Percentiles rank a stretch among this genome's conserved stretches.
Conservation (phyloP, 179 eudicot species). For the Corrigiola litoralis region DNA sequence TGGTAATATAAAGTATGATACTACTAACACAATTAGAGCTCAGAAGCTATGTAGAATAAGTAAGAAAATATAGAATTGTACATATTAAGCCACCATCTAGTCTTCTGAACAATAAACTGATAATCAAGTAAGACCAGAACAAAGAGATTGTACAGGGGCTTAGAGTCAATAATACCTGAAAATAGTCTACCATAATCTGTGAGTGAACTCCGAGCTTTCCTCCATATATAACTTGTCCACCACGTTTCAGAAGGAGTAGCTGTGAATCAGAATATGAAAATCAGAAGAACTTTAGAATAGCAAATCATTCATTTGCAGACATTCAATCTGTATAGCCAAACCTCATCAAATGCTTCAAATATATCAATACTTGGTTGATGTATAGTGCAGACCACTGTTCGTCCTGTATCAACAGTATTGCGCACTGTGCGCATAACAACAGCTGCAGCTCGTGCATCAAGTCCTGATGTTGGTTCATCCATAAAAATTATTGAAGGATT, state of each 20-base stretch:
- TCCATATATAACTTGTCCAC: slow-evolving; percentile 83
- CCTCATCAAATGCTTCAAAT: slow-evolving; percentile 97
- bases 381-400: slow-evolving; percentile 94
- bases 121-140: not conserved
- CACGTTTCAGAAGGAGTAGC: slow-evolving; percentile 94
- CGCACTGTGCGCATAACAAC: slow-evolving; percentile 96
- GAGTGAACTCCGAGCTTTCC: slow-evolving; percentile 87
- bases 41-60: too few species aligned
- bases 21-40: too few species aligned
- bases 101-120: not conserved
- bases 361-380: slow-evolving; percentile 94
- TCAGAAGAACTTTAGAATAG: not conserved
- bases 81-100: not conserved
- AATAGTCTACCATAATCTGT: slow-evolving; percentile 63
- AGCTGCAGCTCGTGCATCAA: slow-evolving; percentile 99
- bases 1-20: not conserved
- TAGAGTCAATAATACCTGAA: slow-evolving; percentile 49
- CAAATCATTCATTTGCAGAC: not conserved
- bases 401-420: slow-evolving; percentile 93
- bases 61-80: not conserved
- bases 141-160: not conserved
- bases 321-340: slow-evolving; percentile 11
- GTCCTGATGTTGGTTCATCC: slow-evolving; percentile 99
- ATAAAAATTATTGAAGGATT: slow-evolving; percentile 95
- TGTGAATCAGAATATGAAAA: slow-evolving; percentile 29